Base-by-base conservation (phyloP, 2,329 filamentous ascomycete genomes). In the Lasiodiplodia sp. region DNA sequence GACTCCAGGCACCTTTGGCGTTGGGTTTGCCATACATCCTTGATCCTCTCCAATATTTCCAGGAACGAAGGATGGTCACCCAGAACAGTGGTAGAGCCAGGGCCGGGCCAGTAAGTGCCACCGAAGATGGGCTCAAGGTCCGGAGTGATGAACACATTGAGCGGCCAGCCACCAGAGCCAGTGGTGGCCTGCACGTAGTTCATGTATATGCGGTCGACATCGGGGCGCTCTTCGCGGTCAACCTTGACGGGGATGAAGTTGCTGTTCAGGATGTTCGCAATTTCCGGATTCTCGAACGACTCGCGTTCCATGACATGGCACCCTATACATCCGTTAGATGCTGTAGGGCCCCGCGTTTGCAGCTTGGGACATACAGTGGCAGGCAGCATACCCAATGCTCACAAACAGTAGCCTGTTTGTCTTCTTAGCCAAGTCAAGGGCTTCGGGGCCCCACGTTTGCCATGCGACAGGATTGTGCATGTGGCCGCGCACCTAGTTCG, bases 191-290 rank as follows among this genome's bases (percentile, higher is more conserved):
- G 94, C 51, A 97, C 91, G 79, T 97, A 99, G 82, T 97, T 97
- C 93, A 97, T 97, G 79, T 98, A 98, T 72, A 98, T 94, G 70
- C 92, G 90, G 77, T 99, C 96, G 71, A 98, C 89, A 77, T 98
- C 94, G 10, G 95, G 95, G 31, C 95, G 89, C 80, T 97, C 93
- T 80, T 99, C 96, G 70, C 94, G 89, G 80, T 99, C 96, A 75
- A 98, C 88, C 74, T 97, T 92, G 78, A 98, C 89, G 4, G 96
- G 95, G 55, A 99, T 89, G 79, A 98, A 99, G 68, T 89, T 88
- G 70, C 90, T 85, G 82, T 98, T 99, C 44, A 99, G 86, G 68
- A 97, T 85, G 28, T 88, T 82, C 18, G 96, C 94, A 70, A 97
- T 90, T 71, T 93, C 89, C 2, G 88, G 84, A 73, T 97, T 92